Evolutionary conservation across 257 asterid species (phyloP).

Genomic region (Verbena officinalis): DNA sequence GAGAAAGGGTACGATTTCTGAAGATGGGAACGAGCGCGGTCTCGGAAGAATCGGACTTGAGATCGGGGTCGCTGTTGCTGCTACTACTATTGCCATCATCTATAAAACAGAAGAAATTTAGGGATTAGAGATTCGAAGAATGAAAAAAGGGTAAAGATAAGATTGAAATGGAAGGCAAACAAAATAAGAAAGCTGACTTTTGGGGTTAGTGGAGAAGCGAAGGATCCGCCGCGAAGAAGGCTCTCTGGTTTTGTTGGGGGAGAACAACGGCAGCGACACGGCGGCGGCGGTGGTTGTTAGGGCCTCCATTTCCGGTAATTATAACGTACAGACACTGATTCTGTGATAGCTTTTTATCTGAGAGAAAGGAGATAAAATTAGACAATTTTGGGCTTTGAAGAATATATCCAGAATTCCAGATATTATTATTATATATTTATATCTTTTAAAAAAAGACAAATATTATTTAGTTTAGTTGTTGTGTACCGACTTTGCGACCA

Average conservation of each 20-base stretch:
- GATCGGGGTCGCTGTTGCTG: constrained; percentile 50
- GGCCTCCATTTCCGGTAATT: constrained; percentile 58
- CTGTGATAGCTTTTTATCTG: background rate
- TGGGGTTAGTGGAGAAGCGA: constrained; percentile 64
- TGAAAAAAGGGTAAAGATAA: background rate
- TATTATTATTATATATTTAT: too few species aligned
- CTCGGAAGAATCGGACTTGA: constrained; percentile 44
- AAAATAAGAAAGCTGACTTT: constrained; percentile 48
- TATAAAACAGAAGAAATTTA: constrained; percentile 2
- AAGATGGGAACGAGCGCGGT: constrained; percentile 51
- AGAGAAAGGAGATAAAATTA: background rate
- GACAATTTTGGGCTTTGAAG: background rate
- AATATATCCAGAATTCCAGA: background rate
- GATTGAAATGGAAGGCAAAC: background rate
- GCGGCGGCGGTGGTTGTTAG: constrained; percentile 48
- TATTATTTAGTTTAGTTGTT: too few species aligned
- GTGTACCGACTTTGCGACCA: constrained; percentile 22
- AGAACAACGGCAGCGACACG: constrained; percentile 52
- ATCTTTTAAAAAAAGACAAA: too few species aligned
- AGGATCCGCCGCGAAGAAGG: constrained; percentile 46
- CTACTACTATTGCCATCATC: constrained; percentile 43
- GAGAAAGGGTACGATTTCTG: constrained; percentile 53
- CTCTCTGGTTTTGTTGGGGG: constrained; percentile 44
- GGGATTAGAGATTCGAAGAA: constrained; percentile 16
- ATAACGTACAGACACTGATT: background rate